phyloP scores from a whole-genome alignment of 1,284 basidiomycete species.

The Tylopilus sp. region DNA sequence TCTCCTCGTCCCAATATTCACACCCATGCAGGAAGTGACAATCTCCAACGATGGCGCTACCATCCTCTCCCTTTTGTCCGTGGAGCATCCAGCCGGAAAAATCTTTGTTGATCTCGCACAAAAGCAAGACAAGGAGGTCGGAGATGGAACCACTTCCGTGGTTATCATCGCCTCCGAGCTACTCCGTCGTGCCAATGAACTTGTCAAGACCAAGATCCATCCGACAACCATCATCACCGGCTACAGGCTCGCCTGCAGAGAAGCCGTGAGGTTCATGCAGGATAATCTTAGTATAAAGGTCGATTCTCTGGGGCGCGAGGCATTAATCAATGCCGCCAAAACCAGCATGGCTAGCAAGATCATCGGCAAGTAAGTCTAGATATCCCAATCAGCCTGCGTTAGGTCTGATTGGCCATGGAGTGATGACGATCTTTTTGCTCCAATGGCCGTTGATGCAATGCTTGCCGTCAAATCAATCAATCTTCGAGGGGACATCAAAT shows the following conservation, averaged over 20 bases:
- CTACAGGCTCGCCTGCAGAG: constrained; percentile 94
- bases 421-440: constrained; percentile 97
- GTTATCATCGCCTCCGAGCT: constrained; percentile 98
- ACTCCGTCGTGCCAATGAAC: constrained; percentile 92
- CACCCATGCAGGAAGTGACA: constrained; percentile 79
- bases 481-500: constrained; percentile 93
- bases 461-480: constrained; percentile 95
- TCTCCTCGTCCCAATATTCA: constrained; percentile 6
- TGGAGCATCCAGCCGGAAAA: constrained; percentile 91
- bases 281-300: constrained; percentile 97
- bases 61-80: constrained; percentile 88
- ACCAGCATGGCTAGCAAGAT: constrained; percentile 99
- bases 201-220: constrained; percentile 98
- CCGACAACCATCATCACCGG: constrained; percentile 99
- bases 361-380: constrained; percentile 73
- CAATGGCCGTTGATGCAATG: constrained; percentile 99
- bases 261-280: constrained; percentile 98
- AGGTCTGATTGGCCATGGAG: constrained; percentile 41
- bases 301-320: constrained; percentile 86
- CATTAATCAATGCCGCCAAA: constrained; percentile 95
- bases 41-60: constrained; percentile 99
- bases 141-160: constrained; percentile 98
- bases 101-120: constrained; percentile 98
- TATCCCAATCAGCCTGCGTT: constrained; percentile 3
- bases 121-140: constrained; percentile 99